These are phyloP conservation scores for Penicillium waksmanii DNA, from an alignment of 495 filamentous ascomycete species.

Conservation along the genomic window DNA sequence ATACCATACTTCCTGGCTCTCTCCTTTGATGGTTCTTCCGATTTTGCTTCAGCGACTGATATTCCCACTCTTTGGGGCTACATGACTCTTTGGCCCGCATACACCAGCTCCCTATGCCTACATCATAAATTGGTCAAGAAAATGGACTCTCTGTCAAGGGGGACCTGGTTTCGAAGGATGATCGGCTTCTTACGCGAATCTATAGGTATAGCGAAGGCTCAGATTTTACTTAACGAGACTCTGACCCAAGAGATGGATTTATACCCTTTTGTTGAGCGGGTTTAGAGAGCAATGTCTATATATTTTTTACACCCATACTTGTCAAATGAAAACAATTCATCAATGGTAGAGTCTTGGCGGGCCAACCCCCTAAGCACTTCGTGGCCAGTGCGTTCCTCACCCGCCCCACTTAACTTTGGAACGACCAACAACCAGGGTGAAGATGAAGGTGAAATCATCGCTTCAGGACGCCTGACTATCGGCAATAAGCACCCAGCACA, in stretches of 20 bases:
- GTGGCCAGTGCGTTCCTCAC: too few relatives aligned
- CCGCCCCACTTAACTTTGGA: too few relatives aligned
- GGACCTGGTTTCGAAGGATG: conserved; percentile 12
- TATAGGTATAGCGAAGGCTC: conserved; percentile 18
- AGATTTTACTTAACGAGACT: conserved; percentile 3
- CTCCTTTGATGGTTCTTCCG: conserved; percentile 7
- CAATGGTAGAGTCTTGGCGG: too few relatives aligned
- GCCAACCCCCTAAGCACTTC: too few relatives aligned
- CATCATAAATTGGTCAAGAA: conserved; percentile 5
- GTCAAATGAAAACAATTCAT: conserved; percentile 1
- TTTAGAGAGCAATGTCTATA: too few relatives aligned
- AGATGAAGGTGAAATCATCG: not conserved
- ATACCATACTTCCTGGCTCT: conserved; percentile 12
- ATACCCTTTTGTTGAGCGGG: too few relatives aligned
- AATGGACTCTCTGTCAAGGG: not conserved
- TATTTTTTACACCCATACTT: too few relatives aligned
- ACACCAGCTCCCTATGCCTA: conserved; percentile 5
- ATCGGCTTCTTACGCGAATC: conserved; percentile 14
- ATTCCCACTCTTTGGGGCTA: conserved; percentile 17
- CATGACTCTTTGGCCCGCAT: conserved; percentile 14
- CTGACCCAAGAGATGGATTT: not conserved
- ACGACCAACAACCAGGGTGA: too few relatives aligned
- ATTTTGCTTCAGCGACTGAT: conserved; percentile 4
- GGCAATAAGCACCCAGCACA: not conserved
- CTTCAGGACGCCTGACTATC: not conserved